Evolutionary conservation across 805 yeast species (phyloP), one percentile per base, ranked within the genome.

Genomic region (Candida gorgasii): DNA sequence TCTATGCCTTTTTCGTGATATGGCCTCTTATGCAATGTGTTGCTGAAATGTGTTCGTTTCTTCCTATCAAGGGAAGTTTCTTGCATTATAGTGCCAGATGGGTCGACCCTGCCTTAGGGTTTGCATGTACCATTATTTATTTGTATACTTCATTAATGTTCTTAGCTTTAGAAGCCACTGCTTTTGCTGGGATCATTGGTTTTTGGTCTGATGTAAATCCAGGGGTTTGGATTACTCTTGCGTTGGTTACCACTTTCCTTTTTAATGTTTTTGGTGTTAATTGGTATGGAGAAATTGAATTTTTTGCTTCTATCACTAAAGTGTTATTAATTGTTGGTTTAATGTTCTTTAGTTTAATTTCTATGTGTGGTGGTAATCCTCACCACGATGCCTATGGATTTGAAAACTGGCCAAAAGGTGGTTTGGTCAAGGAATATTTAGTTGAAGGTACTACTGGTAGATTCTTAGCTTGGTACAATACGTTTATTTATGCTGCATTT

Each of bases 271-370:
- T 61, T 34, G 67, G 62, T 12, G 71, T 65, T 23, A 58, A 54
- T 30, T 51, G 58, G 49, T 65, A 65, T 42, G 70, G 75, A 24
- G 86, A 84, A 50, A 75, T 58, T 19, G 72, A 66, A 48, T 65
- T 64, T 36, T 50, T 54, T 47, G 54, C 61, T 22, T 55, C 67
- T 29, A 53, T 64, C 40, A 57, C 65, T n/a, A 66, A 66, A 47
- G 64, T 65, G 4, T 29, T 66, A 2, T 48, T 59, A 23, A 53
- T 62, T 39, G 54, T 64, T 20, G 69, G 70, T 7, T 57, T 65
- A 41, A 61, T 65, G 65, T 40, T 57, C 12, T 61, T 62, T 42
- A 51, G 60, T 12, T 55, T 65, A 43, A 54, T 65, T 27, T 48
- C 67, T 43, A 63, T 65, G 69, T 61, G 67, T 44, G 71, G 71